Base-by-base conservation (phyloP, 768 basidiomycete species). In the Phaeolepiota aurea region DNA sequence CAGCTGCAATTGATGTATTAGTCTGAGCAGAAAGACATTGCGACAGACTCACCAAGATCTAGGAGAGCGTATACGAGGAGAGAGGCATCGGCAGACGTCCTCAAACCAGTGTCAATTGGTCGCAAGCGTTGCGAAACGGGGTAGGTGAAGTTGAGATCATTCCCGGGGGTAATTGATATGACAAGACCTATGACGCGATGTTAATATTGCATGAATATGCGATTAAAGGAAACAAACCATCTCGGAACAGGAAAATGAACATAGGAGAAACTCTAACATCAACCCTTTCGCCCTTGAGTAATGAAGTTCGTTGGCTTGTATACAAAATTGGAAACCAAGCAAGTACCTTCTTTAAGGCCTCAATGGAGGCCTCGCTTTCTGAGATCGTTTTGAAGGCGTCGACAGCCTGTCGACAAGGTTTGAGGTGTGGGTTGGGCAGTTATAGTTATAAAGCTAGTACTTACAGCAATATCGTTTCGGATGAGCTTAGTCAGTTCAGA, bases 1-100 rank as follows among this genome's bases (percentile, higher is more conserved):
- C 82, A 35, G 82, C 79, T 82, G 28, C 0, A 43, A 32, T 5
- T 31, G 23, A 31, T 22, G 34, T 36, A 21, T 15, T 2, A 31
- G 3, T 12, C 18, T 14, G 15, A 20, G 16, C 12, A 11, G 19
- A 13, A 28, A 28, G 5, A 35, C 32, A 9, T 9, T 37, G 11
- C 35, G 30, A 18, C 32, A 19, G 4, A 56, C 64, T 18, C 40
- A 74, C 74, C 58, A 18, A 69, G 64, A 54, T 87, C 86, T 30
- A 89, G 61, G 16, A 89, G 49, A 22, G 74, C 73, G 54, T 87
- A 77, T 2, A 87, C 69, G 5, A 89, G 64, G 10, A 89, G 59
- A 9, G 79, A 80, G 3, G 79, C 66, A 48, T 87, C 86, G 18
- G 76, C 75, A 0, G 78, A 76, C 32, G 65, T 69, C 20, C 82